Base-by-base conservation (phyloP, 805 yeast species). In the Ascoidea tarda region DNA sequence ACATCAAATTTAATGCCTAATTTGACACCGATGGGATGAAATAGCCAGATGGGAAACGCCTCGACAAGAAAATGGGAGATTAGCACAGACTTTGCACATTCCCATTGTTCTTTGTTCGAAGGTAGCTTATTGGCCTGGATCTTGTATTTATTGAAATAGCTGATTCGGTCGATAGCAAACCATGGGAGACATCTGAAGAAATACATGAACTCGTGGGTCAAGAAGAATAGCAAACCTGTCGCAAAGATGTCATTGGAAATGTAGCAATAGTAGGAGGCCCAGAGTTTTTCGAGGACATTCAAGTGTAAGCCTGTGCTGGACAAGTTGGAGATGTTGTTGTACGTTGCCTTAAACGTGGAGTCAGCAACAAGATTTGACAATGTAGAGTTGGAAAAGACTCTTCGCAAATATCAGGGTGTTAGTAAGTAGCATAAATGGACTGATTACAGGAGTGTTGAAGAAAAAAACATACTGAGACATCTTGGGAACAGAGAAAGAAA, bases 151-250 rank as follows among this genome's bases (percentile, higher is more conserved):
- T 75, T 74, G 74, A 85, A 85, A 63, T 73, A 82, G 32, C 88
- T 86, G 53, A 83, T 76, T 58, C 74, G 65, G 65, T 84, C 93
- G 59, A 85, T 74, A 53, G 84, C 71, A 63, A 75, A 71, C 90
- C 90, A 85, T 6, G 93, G 93, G 54, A 85, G 59, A 58, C 86
- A 79, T 63, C 93, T 75, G 46, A 90, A 90, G 63, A 85, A 85
- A 69, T 85, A 85, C 71, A 82, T 74, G 44, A 78, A 51, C 67
- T 85, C 93, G 66, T 85, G 93, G 53, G 81, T 66, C 46, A 69
- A 58, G 60, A 85, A 81, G 58, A 83, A 77, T 58, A 85, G 66
- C 49, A 84, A 51, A 0, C 93, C 93, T 6, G 91, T 85, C 51
- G 93, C 89, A 58, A 85, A 75, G 47, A 80, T 69, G 63, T 85